Conservation (phyloP, 495 filamentous ascomycete genomes). For the Xylaria grammica region DNA sequence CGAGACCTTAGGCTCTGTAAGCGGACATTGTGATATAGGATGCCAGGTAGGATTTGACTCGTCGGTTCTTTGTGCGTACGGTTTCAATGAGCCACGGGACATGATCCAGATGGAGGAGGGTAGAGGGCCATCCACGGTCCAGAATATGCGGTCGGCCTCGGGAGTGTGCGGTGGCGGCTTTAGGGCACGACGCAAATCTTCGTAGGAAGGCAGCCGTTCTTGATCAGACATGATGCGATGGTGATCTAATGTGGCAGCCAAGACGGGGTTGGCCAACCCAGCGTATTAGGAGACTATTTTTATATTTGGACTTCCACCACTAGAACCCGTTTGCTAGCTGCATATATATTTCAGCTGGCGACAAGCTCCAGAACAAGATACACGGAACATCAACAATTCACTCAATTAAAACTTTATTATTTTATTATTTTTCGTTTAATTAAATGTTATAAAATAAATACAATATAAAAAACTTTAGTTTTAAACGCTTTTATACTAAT, state of each 20-base stretch:
- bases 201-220: neutral
- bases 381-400: too few relatives aligned
- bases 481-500: too few relatives aligned
- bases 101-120: conserved; percentile 24
- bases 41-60: conserved; percentile 19
- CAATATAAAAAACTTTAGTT: too few relatives aligned
- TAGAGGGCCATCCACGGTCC: conserved; percentile 29
- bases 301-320: too few relatives aligned
- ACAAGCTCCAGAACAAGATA: too few relatives aligned
- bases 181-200: neutral
- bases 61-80: conserved; percentile 14
- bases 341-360: too few relatives aligned
- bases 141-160: conserved; percentile 20
- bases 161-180: neutral
- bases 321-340: too few relatives aligned
- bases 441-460: too few relatives aligned
- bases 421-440: too few relatives aligned
- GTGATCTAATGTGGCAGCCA: neutral
- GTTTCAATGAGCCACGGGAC: conserved; percentile 9
- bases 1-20: conserved; percentile 28
- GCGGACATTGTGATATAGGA: conserved; percentile 24
- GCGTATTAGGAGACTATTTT: too few relatives aligned
- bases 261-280: too few relatives aligned
- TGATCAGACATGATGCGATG: conserved; percentile 2
- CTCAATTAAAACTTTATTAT: too few relatives aligned